Evolutionary conservation across 139 green algal genomes (phyloP), one percentile per base, ranked within the genome.

Genomic region (Micractinium conductrix): DNA sequence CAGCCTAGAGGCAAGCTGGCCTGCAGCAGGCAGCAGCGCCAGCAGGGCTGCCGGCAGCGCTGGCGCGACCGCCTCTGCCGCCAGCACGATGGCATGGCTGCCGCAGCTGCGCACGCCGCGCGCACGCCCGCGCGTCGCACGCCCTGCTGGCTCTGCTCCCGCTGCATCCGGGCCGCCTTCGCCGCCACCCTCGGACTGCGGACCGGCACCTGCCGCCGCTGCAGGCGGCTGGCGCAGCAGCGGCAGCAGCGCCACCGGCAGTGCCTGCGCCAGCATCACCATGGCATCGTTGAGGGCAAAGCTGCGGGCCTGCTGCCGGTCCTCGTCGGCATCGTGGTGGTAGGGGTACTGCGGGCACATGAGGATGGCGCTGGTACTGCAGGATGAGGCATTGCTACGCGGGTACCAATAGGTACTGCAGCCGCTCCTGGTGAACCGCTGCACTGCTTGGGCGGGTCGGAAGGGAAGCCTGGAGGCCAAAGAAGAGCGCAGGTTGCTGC

Each of bases 191-290:
- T 62, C 19, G 19, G 24, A 21, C 53, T 62, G 53, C 6, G 2
- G 19, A 4, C 8, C 53, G 6, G 2, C 6, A 5, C 53, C 53
- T 37, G 70, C 40, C 24, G 40, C 40, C 6, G 67, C 33, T 16
- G 70, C 70, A 5, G 37, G 30, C 21, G 12, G 70, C 24, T 38
- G 70, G 10, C 63, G 26, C n/a, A 71, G 40, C 38, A 76, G 40
- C 70, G 70, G 70, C 40, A 55, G 70, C 26, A 78, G 42, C 28
- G 70, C 70, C 70, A 78, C 70, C 28, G 42, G 70, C 42, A 78
- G 70, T 28, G 44, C 26, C 70, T 50, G 70, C 19, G 28, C 35
- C 12, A 78, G 70, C 42, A 78, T 42, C 70, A 78, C 28, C 26
- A 53, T 14, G 1, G 58, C 19, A 17, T 78, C 70, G 6, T 78